phyloP scores from a whole-genome alignment of 805 yeast species.

The Saccharomycopsis vini region DNA sequence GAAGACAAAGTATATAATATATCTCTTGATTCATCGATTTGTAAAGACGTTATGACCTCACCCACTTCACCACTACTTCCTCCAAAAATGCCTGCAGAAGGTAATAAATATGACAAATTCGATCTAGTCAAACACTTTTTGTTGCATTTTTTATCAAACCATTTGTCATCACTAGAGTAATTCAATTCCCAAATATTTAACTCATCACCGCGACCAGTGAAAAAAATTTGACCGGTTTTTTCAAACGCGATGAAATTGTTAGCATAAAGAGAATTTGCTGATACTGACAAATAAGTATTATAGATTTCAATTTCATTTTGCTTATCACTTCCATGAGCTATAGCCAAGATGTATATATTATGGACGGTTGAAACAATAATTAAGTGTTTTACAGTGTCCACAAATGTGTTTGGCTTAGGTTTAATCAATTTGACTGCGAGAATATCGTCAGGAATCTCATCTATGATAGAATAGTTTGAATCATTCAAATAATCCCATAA shows the following conservation, averaged over 20 bases:
- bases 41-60: slow-evolving; percentile 56
- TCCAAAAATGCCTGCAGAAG: slow-evolving; percentile 26
- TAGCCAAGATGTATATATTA: slow-evolving; percentile 68
- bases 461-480: slow-evolving; percentile 69
- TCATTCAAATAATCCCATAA: slow-evolving; percentile 71
- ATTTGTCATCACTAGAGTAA: slow-evolving; percentile 74
- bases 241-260: slow-evolving; percentile 51
- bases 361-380: slow-evolving; percentile 72
- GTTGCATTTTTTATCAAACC: slow-evolving; percentile 77
- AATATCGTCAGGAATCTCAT: slow-evolving; percentile 72
- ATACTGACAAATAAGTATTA: slow-evolving; percentile 75
- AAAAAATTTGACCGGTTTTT: slow-evolving; percentile 69
- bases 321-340: slow-evolving; percentile 39
- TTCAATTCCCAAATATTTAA: slow-evolving; percentile 78
- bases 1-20: slow-evolving; percentile 76
- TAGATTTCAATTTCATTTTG: slow-evolving; percentile 53
- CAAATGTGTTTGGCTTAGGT: slow-evolving; percentile 76
- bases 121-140: slow-evolving; percentile 76
- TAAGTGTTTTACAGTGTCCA: slow-evolving; percentile 63
- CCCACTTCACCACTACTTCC: slow-evolving; percentile 23
- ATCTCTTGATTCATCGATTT: slow-evolving; percentile 68
- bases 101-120: slow-evolving; percentile 44
- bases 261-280: slow-evolving; percentile 70
- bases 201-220: slow-evolving; percentile 74
- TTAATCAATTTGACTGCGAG: slow-evolving; percentile 66